Conservation (phyloP, 192 early-diverging fungal species). For the Gryganskiella cystojenkinii region DNA sequence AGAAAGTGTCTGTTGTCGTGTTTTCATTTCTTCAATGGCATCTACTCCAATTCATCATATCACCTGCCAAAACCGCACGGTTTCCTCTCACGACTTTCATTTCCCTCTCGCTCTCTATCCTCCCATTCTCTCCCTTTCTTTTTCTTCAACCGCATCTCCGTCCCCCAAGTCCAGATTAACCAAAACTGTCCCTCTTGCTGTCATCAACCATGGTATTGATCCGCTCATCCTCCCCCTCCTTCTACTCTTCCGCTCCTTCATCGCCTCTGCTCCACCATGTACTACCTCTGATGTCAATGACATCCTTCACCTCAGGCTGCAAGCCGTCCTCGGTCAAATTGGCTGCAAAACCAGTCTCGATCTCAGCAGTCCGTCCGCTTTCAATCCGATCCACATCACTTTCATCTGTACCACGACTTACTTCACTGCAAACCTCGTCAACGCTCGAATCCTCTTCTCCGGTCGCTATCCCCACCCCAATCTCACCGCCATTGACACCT, state of each 20-base stretch:
- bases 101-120: neutral
- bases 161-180: neutral
- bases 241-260: neutral
- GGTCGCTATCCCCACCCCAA: conserved; percentile 25
- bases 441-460: neutral
- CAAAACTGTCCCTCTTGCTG: neutral
- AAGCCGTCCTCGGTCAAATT: conserved; percentile 17
- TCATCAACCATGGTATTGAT: conserved; percentile 15
- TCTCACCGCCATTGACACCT: conserved; percentile 33
- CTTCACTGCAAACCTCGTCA: neutral
- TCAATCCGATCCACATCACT: conserved; percentile 24
- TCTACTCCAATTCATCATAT: neutral
- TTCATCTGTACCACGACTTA: conserved; percentile 14
- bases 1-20: no score
- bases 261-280: neutral
- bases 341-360: neutral
- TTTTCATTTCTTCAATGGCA: neutral
- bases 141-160: neutral
- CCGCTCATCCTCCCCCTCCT: conserved; percentile 2
- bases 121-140: neutral
- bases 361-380: conserved; percentile 5
- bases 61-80: no score
- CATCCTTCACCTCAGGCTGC: conserved; percentile 9
- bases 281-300: neutral
- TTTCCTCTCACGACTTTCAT: neutral